Evolutionary conservation across 495 filamentous ascomycete genomes (phyloP), one percentile per base, ranked within the genome.

Genomic region (Aspergillus sparsus): DNA sequence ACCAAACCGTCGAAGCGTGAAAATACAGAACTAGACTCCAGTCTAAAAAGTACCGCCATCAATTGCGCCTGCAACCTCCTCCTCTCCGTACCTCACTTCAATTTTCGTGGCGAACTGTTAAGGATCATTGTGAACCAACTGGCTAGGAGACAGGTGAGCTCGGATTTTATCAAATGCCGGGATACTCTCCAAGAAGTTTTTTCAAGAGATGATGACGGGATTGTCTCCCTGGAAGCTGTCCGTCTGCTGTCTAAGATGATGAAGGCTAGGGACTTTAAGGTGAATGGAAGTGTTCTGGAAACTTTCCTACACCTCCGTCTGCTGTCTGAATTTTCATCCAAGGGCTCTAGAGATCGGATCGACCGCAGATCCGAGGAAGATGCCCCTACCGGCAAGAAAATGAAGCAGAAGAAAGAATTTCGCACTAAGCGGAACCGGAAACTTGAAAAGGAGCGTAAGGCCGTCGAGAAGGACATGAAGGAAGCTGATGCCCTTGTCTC

Each of bases 231-330:
- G 45, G 94, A 98, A 64, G 91, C 90, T 0, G 90, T 96, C 18
- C 84, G 86, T 3, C 78, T 96, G 45, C 79, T 98, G 12, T 86
- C 91, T 2, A 97, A 91, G 73, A 95, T 97, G 93, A 92, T 98
- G 84, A 96, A 90, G 71, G 84, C 85, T 16, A 86, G 83, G 57
- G 83, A 91, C 51, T 97, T 92, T 73, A 76, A 82, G 11, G 77
- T 96, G 27, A 82, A 97, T 64, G 93, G 96, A 67, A 89, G 81
- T 63, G 87, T 96, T 5, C 73, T 98, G 31, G 94, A 96, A 68
- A 89, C 91, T 35, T 97, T 98, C 74, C 80, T 98, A 27, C 89
- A 93, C 64, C 83, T 98, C 0, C 88, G 94, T 15, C 76, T 98
- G 5, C 84, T 98, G 2, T 87, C 87, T 39, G 94, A 98, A 72